Evolutionary conservation across 306 rosid genomes (phyloP), one percentile per base, ranked within the genome.

Genomic region (Mimosa bimucronata): DNA sequence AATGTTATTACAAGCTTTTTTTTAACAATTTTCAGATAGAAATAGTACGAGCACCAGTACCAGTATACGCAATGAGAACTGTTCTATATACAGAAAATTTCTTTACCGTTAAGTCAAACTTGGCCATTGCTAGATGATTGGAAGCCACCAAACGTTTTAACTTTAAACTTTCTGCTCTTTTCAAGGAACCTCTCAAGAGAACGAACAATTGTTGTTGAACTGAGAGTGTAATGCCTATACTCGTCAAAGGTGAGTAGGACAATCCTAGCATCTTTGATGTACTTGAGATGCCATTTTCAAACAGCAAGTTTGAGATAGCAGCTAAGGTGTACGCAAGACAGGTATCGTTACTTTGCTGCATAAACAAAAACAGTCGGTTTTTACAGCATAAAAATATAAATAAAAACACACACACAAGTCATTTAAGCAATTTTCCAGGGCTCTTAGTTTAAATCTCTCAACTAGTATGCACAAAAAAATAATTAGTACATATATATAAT

Each of bases 281-380:
- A 82, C 95, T 89, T 81, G 97, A 92, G 89, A 92, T 83, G 61
- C 98, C 97, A 88, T 90, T 90, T 91, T 94, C 98, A 45, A 90
- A 94, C 91, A 94, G 86, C 90, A 94, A 88, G 83, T 92, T 92
- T 78, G 97, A 92, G 84, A 94, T 92, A 71, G 95, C 97, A 30
- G 97, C 92, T 89, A 92, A 85, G 21, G 97, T 94, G 87, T 91
- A 94, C 41, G 98, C 97, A 71, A 94, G 97, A 77, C 97, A 90
- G 53, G 88, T 89, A 77, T 94, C 98, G n/a, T 94, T 94, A 77
- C 91, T 94, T 89, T 91, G 94, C 98, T 94, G 98, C 90, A 89
- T 66, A 82, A 82, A 84, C 66, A 25, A 76, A 72, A 87, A 45
- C 7, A 29, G 31, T 85, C 79, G 84, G 81, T 50, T 80, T 62